Conservation (phyloP, 352 stramenopile genomes). For the Phytophthora citrophthora region DNA sequence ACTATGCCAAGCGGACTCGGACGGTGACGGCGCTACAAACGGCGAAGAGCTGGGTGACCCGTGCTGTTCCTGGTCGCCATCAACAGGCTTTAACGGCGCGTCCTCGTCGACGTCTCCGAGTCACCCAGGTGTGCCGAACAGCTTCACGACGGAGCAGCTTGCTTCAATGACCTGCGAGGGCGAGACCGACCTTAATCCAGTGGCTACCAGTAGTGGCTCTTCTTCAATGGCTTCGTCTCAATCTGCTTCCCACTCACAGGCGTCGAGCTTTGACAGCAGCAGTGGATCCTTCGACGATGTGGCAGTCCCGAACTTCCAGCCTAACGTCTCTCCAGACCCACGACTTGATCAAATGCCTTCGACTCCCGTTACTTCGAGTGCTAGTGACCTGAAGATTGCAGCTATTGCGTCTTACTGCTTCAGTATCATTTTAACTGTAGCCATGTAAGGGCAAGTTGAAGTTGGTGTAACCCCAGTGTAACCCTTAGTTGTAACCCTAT, state of each 20-base stretch:
- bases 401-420: slow-evolving; percentile 16
- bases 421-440: slow-evolving; percentile 13
- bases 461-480: slow-evolving; percentile 24
- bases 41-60: slow-evolving; percentile 90
- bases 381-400: slow-evolving; percentile 1
- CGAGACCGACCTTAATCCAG: slow-evolving; percentile 26
- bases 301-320: slow-evolving; percentile 5
- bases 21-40: slow-evolving; percentile 86
- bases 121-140: slow-evolving; percentile 48
- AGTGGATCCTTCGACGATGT: slow-evolving; percentile 20
- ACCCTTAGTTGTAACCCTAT: slow-evolving; percentile 2
- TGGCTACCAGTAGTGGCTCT: slow-evolving; percentile 8
- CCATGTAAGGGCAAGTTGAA: slow-evolving; percentile 22
- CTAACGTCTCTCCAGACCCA: slow-evolving; percentile 22
- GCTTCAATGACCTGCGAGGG: slow-evolving; percentile 38
- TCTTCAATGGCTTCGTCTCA: slow-evolving; percentile 11
- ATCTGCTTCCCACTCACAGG: slow-evolving; percentile 11
- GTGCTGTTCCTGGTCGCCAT: slow-evolving; percentile 71
- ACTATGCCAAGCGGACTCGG: slow-evolving; percentile 72
- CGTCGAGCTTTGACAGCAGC: slow-evolving; percentile 10
- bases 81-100: slow-evolving; percentile 14
- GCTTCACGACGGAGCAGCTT: slow-evolving; percentile 45
- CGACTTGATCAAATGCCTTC: slow-evolving; percentile 18
- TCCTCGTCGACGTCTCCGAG: slow-evolving; percentile 19
- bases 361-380: slow-evolving; percentile 13